Base-by-base conservation (phyloP, 805 yeast genomes). In the Candida arabinofermentans region DNA sequence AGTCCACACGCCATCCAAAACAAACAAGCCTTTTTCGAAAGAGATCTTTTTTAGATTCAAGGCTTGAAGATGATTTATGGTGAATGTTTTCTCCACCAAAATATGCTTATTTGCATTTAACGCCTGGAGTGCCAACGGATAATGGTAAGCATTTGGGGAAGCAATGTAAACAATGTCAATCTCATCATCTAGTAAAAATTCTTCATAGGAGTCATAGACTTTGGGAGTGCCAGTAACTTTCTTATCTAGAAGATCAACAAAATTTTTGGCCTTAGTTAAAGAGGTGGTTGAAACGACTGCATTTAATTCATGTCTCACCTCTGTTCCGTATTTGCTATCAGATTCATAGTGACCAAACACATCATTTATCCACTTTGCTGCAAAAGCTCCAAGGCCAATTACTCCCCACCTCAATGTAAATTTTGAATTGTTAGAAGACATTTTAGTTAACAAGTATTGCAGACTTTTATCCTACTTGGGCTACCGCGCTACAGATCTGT, bases 1-100 rank as follows among this genome's bases (percentile, higher is more conserved):
- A 4, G 79, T 69, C 81, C 81, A 75, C 27, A 74, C 69, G 2
- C 77, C 83, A 55, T 79, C 83, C 75, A 78, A 69, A 26, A 78
- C 60, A 43, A 72, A 74, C 27, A 66, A 54, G 2, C 65, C 61
- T 53, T 69, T 66, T 38, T 58, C 48, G 44, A 58, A 58, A 6
- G 83, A 82, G 33, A 69, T 60, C 0, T 55, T 59, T 35, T 69
- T 55, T 10, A 78, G 49, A 19, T 62, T 65, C 22, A 56, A 48
- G 3, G 77, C 66, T 42, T 77, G 79, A n/a, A 55, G 54, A 5
- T 59, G 59, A 46, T 76, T 75, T 37, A 77, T 68, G 2, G 79
- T 70, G 51, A 75, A 64, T 4, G 82, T 79, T 51, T 77, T 77
- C 46, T 77, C 83, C 47, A 77, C 69, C 30, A 77, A 57, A 12